Evolutionary conservation across 441 rosid species (phyloP).

Genomic region (Erodium moschatum): DNA sequence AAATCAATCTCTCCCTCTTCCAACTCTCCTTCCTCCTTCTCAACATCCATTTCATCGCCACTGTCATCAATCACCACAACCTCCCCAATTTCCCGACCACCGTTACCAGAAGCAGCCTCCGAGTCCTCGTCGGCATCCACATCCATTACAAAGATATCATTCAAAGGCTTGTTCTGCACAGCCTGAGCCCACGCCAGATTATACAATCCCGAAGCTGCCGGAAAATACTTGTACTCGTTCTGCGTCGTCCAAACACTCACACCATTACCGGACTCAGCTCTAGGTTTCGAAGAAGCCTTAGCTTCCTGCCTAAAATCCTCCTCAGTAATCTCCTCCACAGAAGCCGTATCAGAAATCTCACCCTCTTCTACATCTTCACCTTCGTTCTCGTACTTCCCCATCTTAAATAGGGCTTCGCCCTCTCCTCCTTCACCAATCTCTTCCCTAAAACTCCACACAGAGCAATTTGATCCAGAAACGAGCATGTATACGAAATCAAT

Average conservation of each 20-base stretch:
- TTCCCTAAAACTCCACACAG: slow-evolving; percentile 6
- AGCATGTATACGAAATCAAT: slow-evolving; percentile 13
- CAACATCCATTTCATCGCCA: slow-evolving; percentile 39
- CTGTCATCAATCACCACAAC: slow-evolving; percentile 48
- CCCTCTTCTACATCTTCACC: slow-evolving; percentile 58
- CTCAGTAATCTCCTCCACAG: slow-evolving; percentile 54
- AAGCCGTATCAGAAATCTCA: slow-evolving; percentile 67
- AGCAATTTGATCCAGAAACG: slow-evolving; percentile 28
- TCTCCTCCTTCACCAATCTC: slow-evolving; percentile 14
- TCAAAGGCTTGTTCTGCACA: slow-evolving; percentile 75
- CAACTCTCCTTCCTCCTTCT: slow-evolving; percentile 66
- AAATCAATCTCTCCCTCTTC: slow-evolving; percentile 94
- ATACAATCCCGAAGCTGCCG: slow-evolving; percentile 42
- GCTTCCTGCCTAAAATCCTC: slow-evolving; percentile 50
- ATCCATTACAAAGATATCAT: slow-evolving; percentile 50
- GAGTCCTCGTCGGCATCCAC: slow-evolving; percentile 36
- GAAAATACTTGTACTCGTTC: slow-evolving; percentile 52
- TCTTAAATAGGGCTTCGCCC: slow-evolving; percentile 25
- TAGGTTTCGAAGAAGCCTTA: slow-evolving; percentile 26
- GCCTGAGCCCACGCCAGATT: slow-evolving; percentile 97
- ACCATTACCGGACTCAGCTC: not conserved
- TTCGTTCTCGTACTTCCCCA: slow-evolving; percentile 25
- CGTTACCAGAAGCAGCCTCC: not conserved
- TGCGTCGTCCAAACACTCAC: slow-evolving; percentile 73
- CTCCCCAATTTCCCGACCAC: slow-evolving; percentile 18